Evolutionary conservation across 768 basidiomycete species (phyloP), one percentile per base, ranked within the genome.

Genomic region (Nevesoporus exiguus): DNA sequence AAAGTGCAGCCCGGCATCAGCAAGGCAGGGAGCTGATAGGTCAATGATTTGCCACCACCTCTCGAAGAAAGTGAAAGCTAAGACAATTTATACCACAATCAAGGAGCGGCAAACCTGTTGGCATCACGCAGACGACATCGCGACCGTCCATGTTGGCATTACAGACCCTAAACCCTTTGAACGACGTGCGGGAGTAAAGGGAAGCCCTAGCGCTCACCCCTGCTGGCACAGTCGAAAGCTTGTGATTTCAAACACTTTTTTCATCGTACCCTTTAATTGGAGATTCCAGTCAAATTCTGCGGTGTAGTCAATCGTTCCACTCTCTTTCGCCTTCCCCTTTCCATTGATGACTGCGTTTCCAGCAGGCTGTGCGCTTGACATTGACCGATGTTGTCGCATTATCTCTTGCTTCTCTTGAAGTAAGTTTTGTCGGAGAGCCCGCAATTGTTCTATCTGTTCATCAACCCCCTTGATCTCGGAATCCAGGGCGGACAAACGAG

Each of bases 1-100:
- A 98, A 63, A 0, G 93, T 97, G 54, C 86, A 86, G 1, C 95
- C 95, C 0, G 82, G 73, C 13, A 77, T 77, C 3, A 95, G 68
- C 3, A 95, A 73, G 0, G 95, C 93, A 1, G 95, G 95, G 14
- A 97, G 79, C 65, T 97, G 95, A 69, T 95, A 98, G 0, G 92
- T 94, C 59, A 98, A 70, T 0, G 86, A 90, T 68, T 98, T 97
- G 14, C 95, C 95, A 8, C 94, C 95, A 39, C 94, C 92, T 82
- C 29, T 45, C 57, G 31, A 47, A 36, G 47, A 45, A 43, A 45
- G 29, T 5, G 29, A 29, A 24, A 25, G n/a, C 19, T 41, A n/a
- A 33, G 45, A 52, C 15, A 40, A 30, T 7, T 24, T 7, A 31
- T 17, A 27, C 11, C 11, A 15, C 15, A 17, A 30, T 3, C 9